These are phyloP conservation scores for Drechslerella stenobrocha DNA, from an alignment of 2,329 filamentous ascomycete genomes.

Conservation along the genomic window DNA sequence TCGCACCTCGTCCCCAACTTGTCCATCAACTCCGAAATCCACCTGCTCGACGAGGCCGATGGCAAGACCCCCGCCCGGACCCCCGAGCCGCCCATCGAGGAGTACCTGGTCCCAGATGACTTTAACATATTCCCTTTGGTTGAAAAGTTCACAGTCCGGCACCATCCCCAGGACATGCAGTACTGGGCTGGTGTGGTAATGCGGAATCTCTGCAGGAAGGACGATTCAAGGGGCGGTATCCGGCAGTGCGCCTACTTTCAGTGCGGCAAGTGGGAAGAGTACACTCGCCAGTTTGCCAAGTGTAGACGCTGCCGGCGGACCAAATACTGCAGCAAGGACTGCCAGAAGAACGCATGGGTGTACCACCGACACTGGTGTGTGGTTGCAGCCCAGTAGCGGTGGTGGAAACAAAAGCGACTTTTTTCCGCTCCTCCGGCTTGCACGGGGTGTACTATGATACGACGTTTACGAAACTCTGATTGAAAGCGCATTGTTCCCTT, in stretches of 20 bases:
- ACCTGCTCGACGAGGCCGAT: constrained; percentile 69
- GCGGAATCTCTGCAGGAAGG: constrained; percentile 97
- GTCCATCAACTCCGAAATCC: constrained; percentile 83
- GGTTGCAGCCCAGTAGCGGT: constrained; percentile 60
- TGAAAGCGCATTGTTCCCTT: constrained; percentile 38
- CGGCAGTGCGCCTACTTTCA: constrained; percentile 97
- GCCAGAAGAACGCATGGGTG: constrained; percentile 98
- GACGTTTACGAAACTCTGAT: constrained; percentile 44
- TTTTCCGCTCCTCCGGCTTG: constrained; percentile 39
- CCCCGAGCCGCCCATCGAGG: constrained; percentile 65
- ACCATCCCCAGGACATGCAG: constrained; percentile 96
- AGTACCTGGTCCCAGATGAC: constrained; percentile 89
- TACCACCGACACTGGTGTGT: constrained; percentile 98
- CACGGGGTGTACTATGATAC: constrained; percentile 37
- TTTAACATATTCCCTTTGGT: constrained; percentile 98
- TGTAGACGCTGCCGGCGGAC: constrained; percentile 93
- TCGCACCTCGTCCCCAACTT: constrained; percentile 91
- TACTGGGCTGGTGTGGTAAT: constrained; percentile 99
- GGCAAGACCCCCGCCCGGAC: constrained; percentile 64
- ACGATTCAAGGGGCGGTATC: constrained; percentile 90
- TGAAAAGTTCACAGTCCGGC: constrained; percentile 95
- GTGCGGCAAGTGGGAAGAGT: constrained; percentile 98
- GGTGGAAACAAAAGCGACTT: constrained; percentile 21
- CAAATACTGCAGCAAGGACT: constrained; percentile 99
- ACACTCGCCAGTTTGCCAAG: constrained; percentile 93